phyloP scores from a whole-genome alignment of 306 rosid genomes.

The Echinosophora koreensis region DNA sequence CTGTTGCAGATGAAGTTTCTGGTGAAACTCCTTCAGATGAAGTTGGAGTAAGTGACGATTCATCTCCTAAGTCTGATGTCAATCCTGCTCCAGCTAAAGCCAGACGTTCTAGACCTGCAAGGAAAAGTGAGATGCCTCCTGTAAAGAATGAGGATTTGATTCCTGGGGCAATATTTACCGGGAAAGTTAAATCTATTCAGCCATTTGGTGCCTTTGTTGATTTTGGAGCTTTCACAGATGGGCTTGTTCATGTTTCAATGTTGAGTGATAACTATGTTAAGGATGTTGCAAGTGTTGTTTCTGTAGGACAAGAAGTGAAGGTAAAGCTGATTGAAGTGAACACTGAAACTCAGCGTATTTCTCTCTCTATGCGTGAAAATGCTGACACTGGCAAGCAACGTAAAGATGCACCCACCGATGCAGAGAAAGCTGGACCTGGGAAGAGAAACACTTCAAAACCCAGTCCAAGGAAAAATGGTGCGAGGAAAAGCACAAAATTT shows the following conservation, averaged over 20 bases:
- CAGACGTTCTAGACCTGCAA: slow-evolving; percentile 66
- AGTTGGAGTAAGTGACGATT: slow-evolving; percentile 53
- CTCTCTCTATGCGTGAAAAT: slow-evolving; percentile 92
- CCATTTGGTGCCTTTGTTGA: slow-evolving; percentile 98
- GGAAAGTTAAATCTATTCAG: slow-evolving; percentile 93
- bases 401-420: slow-evolving; percentile 59
- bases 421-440: slow-evolving; percentile 67
- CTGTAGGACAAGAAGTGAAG: slow-evolving; percentile 98
- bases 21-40: slow-evolving; percentile 57
- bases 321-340: slow-evolving; percentile 87
- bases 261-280: slow-evolving; percentile 86
- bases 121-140: slow-evolving; percentile 95
- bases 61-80: slow-evolving; percentile 56
- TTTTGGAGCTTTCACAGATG: slow-evolving; percentile 96
- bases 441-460: slow-evolving; percentile 67
- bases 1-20: slow-evolving; percentile 62
- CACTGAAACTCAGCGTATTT: slow-evolving; percentile 77
- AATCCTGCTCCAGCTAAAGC: slow-evolving; percentile 51
- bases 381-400: slow-evolving; percentile 62
- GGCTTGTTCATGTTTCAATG: slow-evolving; percentile 94
- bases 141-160: slow-evolving; percentile 83
- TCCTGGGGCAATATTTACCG: slow-evolving; percentile 86
- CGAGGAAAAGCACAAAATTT: slow-evolving; percentile 67
- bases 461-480: slow-evolving; percentile 62
- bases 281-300: slow-evolving; percentile 87